These are phyloP conservation scores for Rhypophila decipiens DNA, from an alignment of 495 filamentous ascomycete species.

Conservation along the genomic window DNA sequence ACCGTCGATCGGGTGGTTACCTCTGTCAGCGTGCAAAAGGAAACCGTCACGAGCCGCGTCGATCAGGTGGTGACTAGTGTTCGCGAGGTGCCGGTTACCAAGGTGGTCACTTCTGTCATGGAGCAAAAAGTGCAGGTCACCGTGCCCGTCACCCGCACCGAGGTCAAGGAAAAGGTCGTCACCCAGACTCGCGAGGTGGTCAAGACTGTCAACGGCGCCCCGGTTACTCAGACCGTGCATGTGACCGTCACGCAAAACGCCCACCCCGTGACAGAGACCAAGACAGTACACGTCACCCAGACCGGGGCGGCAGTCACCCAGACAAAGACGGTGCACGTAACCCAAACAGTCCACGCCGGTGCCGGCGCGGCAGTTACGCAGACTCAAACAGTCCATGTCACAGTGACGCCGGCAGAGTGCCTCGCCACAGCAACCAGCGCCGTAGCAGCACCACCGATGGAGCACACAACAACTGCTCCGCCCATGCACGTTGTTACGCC, in stretches of 20 bases:
- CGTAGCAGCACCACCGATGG: no score
- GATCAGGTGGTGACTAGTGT: background rate
- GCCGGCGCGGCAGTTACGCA: no score
- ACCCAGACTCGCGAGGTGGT: background rate
- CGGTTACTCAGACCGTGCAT: background rate
- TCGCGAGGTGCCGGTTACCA: background rate
- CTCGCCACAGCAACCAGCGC: background rate
- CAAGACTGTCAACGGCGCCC: background rate
- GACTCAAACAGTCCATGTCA: background rate
- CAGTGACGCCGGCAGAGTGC: background rate
- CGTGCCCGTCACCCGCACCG: no score
- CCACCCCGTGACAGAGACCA: background rate
- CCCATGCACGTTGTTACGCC: background rate
- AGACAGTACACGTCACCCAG: background rate
- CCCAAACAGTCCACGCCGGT: background rate
- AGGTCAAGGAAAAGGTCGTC: background rate
- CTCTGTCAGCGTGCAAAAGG: no score
- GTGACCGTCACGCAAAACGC: background rate
- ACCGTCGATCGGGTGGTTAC: no score
- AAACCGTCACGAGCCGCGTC: no score
- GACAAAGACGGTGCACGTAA: background rate
- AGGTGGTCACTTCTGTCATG: background rate
- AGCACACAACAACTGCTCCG: no score
- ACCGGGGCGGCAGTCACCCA: background rate
- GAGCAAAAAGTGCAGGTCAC: no score